phyloP scores from a whole-genome alignment of 2,329 filamentous ascomycete genomes.

The Chaetoscypha palmicola region DNA sequence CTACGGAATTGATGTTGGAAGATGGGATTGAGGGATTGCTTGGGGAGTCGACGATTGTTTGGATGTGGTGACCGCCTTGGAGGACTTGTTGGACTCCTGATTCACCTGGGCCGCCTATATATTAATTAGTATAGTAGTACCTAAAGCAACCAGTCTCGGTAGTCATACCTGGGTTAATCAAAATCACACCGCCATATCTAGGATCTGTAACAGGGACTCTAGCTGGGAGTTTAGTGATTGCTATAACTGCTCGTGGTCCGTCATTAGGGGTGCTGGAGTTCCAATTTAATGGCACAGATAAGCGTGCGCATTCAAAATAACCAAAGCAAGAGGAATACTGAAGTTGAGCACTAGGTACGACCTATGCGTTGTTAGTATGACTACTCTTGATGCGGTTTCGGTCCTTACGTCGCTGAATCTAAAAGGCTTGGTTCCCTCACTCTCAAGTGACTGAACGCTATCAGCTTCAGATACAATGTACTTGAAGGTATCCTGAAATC shows the following conservation, averaged over 20 bases:
- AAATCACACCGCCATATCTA: conserved; percentile 33
- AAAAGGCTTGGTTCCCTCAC: too few species aligned
- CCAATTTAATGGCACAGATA: conserved; percentile 37
- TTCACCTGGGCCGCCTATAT: conserved; percentile 36
- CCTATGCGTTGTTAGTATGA: too few species aligned
- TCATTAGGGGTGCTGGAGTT: conserved; percentile 17
- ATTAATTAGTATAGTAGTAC: too few species aligned
- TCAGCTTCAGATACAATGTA: too few species aligned
- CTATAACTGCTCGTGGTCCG: background rate
- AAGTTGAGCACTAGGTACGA: too few species aligned
- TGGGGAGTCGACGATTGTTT: conserved; percentile 26
- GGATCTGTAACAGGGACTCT: conserved; percentile 32
- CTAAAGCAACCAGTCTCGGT: too few species aligned
- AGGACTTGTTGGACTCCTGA: conserved; percentile 30
- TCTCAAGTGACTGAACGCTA: too few species aligned
- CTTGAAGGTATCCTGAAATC: too few species aligned
- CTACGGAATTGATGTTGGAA: too few species aligned
- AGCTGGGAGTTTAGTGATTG: conserved; percentile 32
- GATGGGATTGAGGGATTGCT: too few species aligned
- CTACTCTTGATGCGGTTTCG: too few species aligned
- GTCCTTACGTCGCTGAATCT: too few species aligned
- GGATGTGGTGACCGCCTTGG: conserved; percentile 21
- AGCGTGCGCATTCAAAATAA: conserved; percentile 34
- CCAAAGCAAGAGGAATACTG: conserved; percentile 29
- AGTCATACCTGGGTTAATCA: conserved; percentile 38